Percentiles rank a stretch among this genome's conserved stretches.
phyloP scores from a whole-genome alignment of 2,329 filamentous ascomycete genomes.

The Colletotrichum falcatum region DNA sequence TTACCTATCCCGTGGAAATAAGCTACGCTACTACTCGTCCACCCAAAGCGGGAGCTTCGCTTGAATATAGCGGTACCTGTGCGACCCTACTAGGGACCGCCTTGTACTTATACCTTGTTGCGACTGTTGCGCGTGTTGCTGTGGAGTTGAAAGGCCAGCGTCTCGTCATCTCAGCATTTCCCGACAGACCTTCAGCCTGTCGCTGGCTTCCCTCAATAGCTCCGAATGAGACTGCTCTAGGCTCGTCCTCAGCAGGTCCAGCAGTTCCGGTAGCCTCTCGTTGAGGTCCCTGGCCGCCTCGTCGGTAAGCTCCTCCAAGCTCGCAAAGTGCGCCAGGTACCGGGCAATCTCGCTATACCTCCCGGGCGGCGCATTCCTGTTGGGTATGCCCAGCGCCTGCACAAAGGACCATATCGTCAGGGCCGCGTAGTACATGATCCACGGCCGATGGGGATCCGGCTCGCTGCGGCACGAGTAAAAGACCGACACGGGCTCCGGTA shows the following conservation, averaged over 20 bases:
- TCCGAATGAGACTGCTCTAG: slow-evolving; percentile 68
- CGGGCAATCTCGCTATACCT: slow-evolving; percentile 52
- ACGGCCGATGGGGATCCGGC: slow-evolving; percentile 84
- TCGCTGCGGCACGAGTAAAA: slow-evolving; percentile 83
- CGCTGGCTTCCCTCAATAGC: slow-evolving; percentile 80
- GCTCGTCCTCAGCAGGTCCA: slow-evolving; percentile 58
- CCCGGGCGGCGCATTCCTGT: slow-evolving; percentile 30
- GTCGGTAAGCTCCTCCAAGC: slow-evolving; percentile 77
- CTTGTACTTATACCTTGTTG: too few relatives aligned
- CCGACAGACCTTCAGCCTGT: slow-evolving; percentile 77
- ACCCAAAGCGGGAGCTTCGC: background rate
- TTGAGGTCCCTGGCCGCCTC: slow-evolving; percentile 76
- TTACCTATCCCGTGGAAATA: too few relatives aligned
- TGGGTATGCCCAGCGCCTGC: slow-evolving; percentile 72
- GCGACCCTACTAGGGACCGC: too few relatives aligned
- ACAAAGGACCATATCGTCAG: slow-evolving; percentile 91
- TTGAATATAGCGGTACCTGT: too few relatives aligned
- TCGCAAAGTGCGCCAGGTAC: slow-evolving; percentile 72
- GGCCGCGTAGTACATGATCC: slow-evolving; percentile 90
- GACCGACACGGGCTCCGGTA: slow-evolving; percentile 51
- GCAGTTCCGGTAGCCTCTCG: slow-evolving; percentile 59
- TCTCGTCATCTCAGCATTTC: slow-evolving; percentile 54
- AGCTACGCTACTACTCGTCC: too few relatives aligned
- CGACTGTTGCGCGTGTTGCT: background rate
- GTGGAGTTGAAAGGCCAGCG: background rate